A percentile compares a stretch with the other conserved stretches of the same genome.
Evolutionary conservation across 345 rosid species (phyloP).

Genomic region (Rubroshorea leprosula): DNA sequence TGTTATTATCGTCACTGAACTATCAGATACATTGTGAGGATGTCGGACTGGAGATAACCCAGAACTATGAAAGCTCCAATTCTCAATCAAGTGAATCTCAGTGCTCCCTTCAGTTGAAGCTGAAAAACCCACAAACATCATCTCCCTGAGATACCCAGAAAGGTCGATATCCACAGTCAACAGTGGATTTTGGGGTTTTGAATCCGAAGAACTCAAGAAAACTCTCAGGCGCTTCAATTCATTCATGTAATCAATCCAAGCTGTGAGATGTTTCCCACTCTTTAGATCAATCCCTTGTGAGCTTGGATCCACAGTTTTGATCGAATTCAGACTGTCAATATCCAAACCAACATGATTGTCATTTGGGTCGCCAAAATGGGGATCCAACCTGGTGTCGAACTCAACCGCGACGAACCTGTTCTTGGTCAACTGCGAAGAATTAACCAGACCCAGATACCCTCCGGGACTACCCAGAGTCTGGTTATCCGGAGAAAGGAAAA

Average conservation of each 20-base stretch:
- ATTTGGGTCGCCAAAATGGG: conserved; percentile 58
- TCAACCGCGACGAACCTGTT: conserved; percentile 80
- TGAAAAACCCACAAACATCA: conserved; percentile 74
- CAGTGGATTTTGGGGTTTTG: conserved; percentile 56
- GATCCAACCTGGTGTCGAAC: conserved; percentile 82
- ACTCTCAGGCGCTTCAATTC: conserved; percentile 51
- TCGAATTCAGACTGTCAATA: conserved; percentile 58
- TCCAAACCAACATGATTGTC: conserved; percentile 76
- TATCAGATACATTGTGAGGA: conserved; percentile 76
- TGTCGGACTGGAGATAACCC: conserved; percentile 51
- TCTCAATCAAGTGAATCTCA: conserved; percentile 66
- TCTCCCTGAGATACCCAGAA: conserved; percentile 47
- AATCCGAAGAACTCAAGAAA: conserved; percentile 53
- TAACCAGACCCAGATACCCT: conserved; percentile 73
- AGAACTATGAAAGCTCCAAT: conserved; percentile 69
- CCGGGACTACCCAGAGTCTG: conserved; percentile 75
- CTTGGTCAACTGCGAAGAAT: conserved; percentile 63
- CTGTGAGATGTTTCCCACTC: conserved; percentile 60
- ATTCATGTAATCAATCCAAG: conserved; percentile 90
- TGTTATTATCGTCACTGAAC: conserved; percentile 39
- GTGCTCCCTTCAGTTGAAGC: conserved; percentile 97
- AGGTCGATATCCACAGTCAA: conserved; percentile 56
- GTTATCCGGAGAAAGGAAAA: conserved; percentile 75
- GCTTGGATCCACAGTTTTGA: conserved; percentile 56
- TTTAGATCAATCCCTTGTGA: conserved; percentile 54